A percentile compares a stretch with the other conserved stretches of the same genome.
These are phyloP conservation scores for Nannochloropsis salina DNA, from an alignment of 108 stramenopile species.

Conservation along the genomic window DNA sequence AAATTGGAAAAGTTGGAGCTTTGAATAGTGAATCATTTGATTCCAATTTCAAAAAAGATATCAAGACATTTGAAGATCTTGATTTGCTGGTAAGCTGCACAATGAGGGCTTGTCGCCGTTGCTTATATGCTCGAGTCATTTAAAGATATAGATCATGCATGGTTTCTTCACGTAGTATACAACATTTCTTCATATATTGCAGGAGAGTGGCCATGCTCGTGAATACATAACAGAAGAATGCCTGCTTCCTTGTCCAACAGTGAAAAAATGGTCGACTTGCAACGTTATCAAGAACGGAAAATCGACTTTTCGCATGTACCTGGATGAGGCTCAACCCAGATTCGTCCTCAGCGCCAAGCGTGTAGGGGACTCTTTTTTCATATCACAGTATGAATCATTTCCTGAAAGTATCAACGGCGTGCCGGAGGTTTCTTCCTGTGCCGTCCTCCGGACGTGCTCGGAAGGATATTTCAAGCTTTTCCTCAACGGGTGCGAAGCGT, in stretches of 20 bases:
- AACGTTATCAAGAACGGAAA: constrained; percentile 17
- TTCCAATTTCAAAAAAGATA: background rate
- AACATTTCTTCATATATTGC: background rate
- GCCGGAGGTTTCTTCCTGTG: background rate
- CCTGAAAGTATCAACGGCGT: constrained; percentile 15
- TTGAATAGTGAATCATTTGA: background rate
- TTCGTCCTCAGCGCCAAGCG: constrained; percentile 12
- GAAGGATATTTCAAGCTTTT: constrained; percentile 20
- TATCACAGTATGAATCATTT: background rate
- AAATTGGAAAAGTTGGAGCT: background rate
- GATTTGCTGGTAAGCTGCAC: background rate
- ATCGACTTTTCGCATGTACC: background rate
- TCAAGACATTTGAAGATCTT: background rate
- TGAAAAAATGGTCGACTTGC: constrained; percentile 8
- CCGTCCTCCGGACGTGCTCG: background rate
- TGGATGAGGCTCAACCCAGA: background rate
- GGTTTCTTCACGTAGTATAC: too few relatives aligned
- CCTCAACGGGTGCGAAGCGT: background rate
- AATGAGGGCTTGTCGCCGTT: too few relatives aligned
- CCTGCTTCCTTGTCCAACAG: background rate
- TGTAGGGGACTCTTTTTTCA: background rate
- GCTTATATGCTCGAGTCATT: too few relatives aligned
- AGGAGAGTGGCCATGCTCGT: constrained; percentile 7
- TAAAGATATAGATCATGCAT: too few relatives aligned
- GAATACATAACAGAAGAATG: background rate